Conservation (phyloP, 148 eudicot genomes). For the Gaultheria prostrata region DNA sequence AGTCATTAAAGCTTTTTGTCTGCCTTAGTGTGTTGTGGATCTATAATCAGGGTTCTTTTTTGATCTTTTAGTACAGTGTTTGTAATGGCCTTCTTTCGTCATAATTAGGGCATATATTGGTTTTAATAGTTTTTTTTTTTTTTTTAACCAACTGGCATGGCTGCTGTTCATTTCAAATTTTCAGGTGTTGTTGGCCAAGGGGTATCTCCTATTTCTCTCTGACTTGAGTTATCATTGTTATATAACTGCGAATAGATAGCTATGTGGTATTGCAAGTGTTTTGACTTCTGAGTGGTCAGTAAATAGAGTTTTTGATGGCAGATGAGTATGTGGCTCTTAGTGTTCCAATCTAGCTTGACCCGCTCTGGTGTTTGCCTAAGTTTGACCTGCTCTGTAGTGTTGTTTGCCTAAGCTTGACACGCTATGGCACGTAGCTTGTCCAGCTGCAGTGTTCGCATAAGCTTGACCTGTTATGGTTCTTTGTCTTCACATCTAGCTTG, state of each 20-base stretch:
- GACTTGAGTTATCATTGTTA: background rate
- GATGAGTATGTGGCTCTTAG: background rate
- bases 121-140: too few relatives aligned
- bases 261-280: background rate
- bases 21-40: too few relatives aligned
- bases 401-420: background rate
- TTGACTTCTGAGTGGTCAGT: background rate
- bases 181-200: too few relatives aligned
- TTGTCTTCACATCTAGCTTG: background rate
- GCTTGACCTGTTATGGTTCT: background rate
- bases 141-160: too few relatives aligned
- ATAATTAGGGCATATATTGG: background rate
- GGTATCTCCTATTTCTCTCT: too few relatives aligned
- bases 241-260: too few relatives aligned
- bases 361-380: background rate
- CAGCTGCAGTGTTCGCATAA: background rate
- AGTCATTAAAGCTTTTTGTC: background rate
- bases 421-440: background rate
- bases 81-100: too few relatives aligned
- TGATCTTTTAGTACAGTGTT: too few relatives aligned
- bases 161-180: too few relatives aligned
- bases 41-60: too few relatives aligned
- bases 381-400: too few relatives aligned
- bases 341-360: background rate
- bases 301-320: slow-evolving; percentile 4